Conservation (phyloP, 2,329 filamentous ascomycete genomes). For the Cordyceps pruinosa region DNA sequence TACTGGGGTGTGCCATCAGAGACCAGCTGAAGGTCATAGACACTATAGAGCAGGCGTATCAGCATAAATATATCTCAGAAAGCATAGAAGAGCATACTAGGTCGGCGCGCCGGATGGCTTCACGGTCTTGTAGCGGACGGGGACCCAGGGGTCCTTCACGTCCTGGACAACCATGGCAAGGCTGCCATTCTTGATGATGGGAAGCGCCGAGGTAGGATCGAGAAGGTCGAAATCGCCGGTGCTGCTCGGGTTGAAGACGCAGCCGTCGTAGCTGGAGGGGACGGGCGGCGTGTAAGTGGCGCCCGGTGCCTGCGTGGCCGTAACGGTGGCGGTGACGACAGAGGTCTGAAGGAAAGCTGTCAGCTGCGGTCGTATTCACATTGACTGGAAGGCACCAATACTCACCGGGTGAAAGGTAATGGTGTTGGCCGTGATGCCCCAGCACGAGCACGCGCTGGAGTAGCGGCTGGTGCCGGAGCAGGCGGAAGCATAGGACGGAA, state of each 20-base stretch:
- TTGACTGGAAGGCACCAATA: neutral
- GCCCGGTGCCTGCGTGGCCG: neutral
- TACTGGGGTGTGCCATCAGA: neutral
- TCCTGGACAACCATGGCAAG: conserved; percentile 7
- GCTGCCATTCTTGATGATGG: conserved; percentile 1
- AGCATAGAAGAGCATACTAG: neutral
- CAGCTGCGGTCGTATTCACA: neutral
- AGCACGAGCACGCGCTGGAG: conserved; percentile 24
- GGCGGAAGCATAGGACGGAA: conserved; percentile 20
- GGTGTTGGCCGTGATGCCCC: conserved; percentile 18
- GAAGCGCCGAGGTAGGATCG: neutral
- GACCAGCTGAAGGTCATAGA: neutral
- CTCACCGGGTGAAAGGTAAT: conserved; percentile 11
- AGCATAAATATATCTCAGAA: neutral
- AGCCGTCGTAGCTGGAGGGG: neutral
- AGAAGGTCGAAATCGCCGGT: neutral
- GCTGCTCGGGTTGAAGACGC: neutral
- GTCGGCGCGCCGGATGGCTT: neutral
- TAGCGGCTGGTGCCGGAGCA: conserved; percentile 18
- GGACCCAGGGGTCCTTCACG: conserved; percentile 1
- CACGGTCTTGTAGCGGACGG: conserved; percentile 7
- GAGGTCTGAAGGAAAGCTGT: neutral
- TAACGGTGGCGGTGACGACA: conserved; percentile 3
- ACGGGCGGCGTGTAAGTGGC: neutral
- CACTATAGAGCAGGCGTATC: neutral